phyloP scores from a whole-genome alignment of 1,284 basidiomycete genomes.

The Lignosus rhinocerotis region DNA sequence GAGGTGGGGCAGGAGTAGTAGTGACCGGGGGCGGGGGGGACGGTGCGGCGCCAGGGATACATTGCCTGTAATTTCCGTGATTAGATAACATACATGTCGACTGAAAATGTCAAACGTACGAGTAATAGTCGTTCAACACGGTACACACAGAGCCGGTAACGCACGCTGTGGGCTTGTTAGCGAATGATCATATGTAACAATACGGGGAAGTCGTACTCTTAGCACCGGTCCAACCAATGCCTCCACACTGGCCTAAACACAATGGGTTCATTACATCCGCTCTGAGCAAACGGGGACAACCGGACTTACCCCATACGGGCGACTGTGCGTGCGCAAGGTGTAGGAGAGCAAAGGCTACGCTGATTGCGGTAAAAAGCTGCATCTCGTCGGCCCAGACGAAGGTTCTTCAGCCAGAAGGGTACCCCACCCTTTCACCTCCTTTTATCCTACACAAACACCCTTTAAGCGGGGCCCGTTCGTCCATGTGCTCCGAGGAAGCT shows the following conservation, averaged over 20 bases:
- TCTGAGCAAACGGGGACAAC: neutral
- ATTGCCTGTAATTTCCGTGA: constrained; percentile 6
- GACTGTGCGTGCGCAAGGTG: constrained; percentile 6
- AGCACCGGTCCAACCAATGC: constrained; percentile 25
- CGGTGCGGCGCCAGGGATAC: constrained; percentile 12
- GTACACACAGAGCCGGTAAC: constrained; percentile 18
- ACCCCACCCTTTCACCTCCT: neutral
- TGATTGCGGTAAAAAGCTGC: constrained; percentile 22
- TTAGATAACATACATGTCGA: neutral
- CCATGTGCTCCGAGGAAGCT: constrained; percentile 18
- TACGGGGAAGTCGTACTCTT: constrained; percentile 6
- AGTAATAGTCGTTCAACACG: constrained; percentile 20
- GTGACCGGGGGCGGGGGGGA: constrained; percentile 2
- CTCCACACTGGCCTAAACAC: constrained; percentile 24
- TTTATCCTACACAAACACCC: constrained; percentile 3
- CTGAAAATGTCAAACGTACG: neutral
- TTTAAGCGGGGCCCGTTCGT: neutral
- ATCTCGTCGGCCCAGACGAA: constrained; percentile 5
- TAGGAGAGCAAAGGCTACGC: constrained; percentile 18
- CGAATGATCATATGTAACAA: neutral
- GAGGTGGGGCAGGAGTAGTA: constrained; percentile 2
- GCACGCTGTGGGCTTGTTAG: constrained; percentile 9
- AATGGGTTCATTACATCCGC: neutral
- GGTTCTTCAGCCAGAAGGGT: neutral
- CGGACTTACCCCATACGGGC: constrained; percentile 30